Percentiles rank a stretch among this genome's conserved stretches.
phyloP scores from a whole-genome alignment of 2,329 filamentous ascomycete species.

The Cadophora sp. region DNA sequence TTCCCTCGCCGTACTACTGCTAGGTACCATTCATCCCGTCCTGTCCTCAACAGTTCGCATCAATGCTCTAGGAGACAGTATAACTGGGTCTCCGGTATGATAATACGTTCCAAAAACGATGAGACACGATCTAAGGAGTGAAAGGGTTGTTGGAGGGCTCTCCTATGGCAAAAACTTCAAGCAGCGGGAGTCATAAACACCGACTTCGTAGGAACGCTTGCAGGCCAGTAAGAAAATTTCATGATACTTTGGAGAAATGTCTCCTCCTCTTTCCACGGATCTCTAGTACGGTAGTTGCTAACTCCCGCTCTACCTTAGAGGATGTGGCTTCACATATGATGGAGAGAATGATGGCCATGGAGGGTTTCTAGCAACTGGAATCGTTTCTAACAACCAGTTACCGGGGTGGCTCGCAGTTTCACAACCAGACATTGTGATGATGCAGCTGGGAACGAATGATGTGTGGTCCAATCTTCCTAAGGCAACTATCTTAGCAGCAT shows the following conservation, averaged over 20 bases:
- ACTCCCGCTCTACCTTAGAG: constrained; percentile 20
- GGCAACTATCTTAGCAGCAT: constrained; percentile 47
- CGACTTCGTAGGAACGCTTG: constrained; percentile 43
- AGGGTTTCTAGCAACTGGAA: constrained; percentile 49
- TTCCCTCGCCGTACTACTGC: background rate
- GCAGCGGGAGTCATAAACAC: constrained; percentile 43
- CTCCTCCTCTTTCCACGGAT: no score
- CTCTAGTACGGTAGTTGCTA: no score
- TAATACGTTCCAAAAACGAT: background rate
- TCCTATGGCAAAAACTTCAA: constrained; percentile 45
- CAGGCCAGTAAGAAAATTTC: background rate
- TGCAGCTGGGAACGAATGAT: constrained; percentile 55
- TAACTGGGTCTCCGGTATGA: constrained; percentile 14
- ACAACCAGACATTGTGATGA: constrained; percentile 52
- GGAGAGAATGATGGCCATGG: constrained; percentile 53
- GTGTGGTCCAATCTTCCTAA: constrained; percentile 46
- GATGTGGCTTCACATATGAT: constrained; percentile 49
- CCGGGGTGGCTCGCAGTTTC: constrained; percentile 48
- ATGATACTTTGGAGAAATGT: no score
- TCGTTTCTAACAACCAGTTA: constrained; percentile 48
- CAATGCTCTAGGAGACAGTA: constrained; percentile 18
- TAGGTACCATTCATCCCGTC: background rate
- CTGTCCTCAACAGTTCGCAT: constrained; percentile 11
- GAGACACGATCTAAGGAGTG: background rate
- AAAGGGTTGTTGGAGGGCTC: constrained; percentile 44